phyloP scores from a whole-genome alignment of 768 basidiomycete species.

The Boletellus sp. region DNA sequence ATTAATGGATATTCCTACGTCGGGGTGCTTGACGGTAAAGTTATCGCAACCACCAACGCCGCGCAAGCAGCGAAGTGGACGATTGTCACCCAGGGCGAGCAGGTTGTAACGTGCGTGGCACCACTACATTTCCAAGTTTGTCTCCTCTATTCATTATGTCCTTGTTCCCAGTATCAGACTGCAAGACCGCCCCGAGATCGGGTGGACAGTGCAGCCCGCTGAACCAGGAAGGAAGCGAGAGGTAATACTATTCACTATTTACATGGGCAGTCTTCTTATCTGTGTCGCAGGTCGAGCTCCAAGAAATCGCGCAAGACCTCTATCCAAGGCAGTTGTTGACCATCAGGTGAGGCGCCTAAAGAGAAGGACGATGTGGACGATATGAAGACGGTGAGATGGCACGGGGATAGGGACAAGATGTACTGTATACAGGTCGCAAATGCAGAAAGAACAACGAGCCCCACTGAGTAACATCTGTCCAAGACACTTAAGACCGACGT shows the following conservation, averaged over 20 bases:
- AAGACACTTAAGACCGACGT: too few species aligned
- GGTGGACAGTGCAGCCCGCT: neutral
- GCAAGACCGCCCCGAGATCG: fast-evolving
- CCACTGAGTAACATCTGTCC: too few species aligned
- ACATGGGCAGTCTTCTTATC: neutral
- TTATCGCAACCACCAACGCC: neutral
- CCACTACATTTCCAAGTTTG: too few species aligned
- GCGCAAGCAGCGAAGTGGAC: neutral
- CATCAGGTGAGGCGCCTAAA: fast-evolving
- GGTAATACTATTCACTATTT: neutral
- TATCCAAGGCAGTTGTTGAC: neutral
- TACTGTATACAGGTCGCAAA: too few species aligned
- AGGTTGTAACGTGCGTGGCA: too few species aligned
- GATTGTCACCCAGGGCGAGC: too few species aligned
- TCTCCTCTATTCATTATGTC: too few species aligned
- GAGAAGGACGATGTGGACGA: neutral
- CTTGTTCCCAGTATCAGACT: neutral
- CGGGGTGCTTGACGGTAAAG: neutral
- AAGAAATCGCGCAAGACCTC: neutral
- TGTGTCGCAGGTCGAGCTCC: neutral
- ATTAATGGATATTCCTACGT: too few species aligned
- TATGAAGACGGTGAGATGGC: neutral
- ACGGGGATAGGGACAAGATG: too few species aligned
- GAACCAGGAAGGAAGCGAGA: too few species aligned
- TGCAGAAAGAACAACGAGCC: too few species aligned